Conservation (phyloP, 2,329 filamentous ascomycete genomes). For the Cladophialophora chaetospira region DNA sequence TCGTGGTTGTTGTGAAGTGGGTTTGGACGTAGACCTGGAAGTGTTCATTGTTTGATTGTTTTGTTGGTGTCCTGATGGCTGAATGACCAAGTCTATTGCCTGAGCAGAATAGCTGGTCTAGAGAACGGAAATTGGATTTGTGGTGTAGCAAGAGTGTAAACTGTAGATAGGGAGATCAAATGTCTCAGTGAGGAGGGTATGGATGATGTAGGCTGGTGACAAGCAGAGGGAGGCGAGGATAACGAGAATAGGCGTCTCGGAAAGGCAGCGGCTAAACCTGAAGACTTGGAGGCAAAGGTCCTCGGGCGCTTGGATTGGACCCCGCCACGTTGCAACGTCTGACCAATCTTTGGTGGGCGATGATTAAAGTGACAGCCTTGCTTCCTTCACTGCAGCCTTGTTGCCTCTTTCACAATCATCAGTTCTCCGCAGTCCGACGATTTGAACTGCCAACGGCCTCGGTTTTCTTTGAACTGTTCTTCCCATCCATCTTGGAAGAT, state of each 20-base stretch:
- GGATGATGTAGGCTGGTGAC: constrained; percentile 3
- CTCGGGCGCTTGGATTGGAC: background rate
- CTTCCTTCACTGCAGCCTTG: too few relatives aligned
- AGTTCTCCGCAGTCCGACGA: too few relatives aligned
- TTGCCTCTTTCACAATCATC: too few relatives aligned
- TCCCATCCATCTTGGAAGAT: too few relatives aligned
- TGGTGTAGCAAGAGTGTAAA: too few relatives aligned
- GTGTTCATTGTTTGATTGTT: constrained; percentile 31
- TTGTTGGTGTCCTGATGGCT: constrained; percentile 1
- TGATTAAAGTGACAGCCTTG: too few relatives aligned
- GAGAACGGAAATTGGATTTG: too few relatives aligned
- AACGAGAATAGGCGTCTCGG: constrained; percentile 1
- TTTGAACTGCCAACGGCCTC: too few relatives aligned
- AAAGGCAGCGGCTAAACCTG: background rate
- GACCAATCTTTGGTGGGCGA: background rate
- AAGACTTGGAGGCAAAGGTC: background rate
- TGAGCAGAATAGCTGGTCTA: constrained; percentile 14
- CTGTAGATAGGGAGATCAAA: constrained; percentile 25
- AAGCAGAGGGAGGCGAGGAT: background rate
- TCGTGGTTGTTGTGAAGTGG: constrained; percentile 25
- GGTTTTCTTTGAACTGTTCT: too few relatives aligned
- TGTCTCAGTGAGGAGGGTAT: background rate
- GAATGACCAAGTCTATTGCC: constrained; percentile 17
- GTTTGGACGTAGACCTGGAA: constrained; percentile 21
- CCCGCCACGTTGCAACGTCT: background rate